phyloP scores from a whole-genome alignment of 495 filamentous ascomycete genomes.

The Tuber brumale region DNA sequence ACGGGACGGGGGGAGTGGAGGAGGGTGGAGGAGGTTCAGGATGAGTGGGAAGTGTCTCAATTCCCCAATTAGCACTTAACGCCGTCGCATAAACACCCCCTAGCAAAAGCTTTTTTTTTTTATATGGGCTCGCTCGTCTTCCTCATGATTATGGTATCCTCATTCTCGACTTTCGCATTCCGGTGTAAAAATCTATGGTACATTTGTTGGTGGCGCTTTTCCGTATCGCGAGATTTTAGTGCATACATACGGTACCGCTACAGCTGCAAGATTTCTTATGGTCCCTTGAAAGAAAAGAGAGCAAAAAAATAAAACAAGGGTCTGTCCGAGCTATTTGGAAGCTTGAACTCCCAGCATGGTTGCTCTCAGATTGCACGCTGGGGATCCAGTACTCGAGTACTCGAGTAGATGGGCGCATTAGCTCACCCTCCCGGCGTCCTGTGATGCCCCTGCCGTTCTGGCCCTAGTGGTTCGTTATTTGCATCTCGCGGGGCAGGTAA shows the following conservation, averaged over 20 bases:
- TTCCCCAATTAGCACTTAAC: constrained; percentile 2
- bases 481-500: not conserved
- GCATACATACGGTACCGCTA: not conserved
- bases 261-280: not conserved
- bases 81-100: not conserved
- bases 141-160: not conserved
- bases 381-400: too few relatives aligned
- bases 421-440: not conserved
- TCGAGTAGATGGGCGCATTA: not conserved
- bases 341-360: not conserved
- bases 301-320: not conserved
- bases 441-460: not conserved
- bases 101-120: not conserved
- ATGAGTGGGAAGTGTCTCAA: constrained; percentile 1
- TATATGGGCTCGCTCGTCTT: not conserved
- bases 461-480: not conserved
- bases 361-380: not conserved
- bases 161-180: constrained; percentile 3
- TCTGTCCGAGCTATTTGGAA: not conserved
- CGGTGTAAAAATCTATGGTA: not conserved
- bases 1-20: not conserved
- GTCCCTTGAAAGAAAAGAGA: not conserved
- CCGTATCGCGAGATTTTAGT: constrained; percentile 1
- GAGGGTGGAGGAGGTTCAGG: not conserved
- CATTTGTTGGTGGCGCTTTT: constrained; percentile 1